phyloP scores from a whole-genome alignment of 2,329 filamentous ascomycete species.

The Fusarium redolens region DNA sequence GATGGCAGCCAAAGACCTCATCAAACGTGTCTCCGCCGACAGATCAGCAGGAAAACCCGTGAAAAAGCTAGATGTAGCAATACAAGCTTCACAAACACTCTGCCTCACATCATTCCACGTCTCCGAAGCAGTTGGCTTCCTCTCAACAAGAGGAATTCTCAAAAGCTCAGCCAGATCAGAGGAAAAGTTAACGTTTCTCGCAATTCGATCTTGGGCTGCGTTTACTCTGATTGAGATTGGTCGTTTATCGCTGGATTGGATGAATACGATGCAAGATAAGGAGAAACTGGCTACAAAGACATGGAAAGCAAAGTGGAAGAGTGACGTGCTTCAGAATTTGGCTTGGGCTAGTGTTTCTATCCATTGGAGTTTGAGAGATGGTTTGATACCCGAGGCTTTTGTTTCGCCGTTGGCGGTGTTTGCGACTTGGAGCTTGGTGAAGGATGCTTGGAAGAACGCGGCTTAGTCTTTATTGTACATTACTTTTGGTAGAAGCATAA shows the following conservation, averaged over 20 bases:
- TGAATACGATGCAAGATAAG: no score
- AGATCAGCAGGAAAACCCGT: rapidly evolving
- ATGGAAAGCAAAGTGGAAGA: background rate
- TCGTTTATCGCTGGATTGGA: background rate
- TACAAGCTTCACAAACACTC: background rate
- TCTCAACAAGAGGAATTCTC: background rate
- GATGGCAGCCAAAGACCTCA: background rate
- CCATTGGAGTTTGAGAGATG: slow-evolving; percentile 9
- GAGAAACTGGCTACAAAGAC: background rate
- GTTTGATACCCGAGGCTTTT: slow-evolving; percentile 1
- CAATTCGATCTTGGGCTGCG: slow-evolving; percentile 7
- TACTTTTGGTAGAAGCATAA: no score
- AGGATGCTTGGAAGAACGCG: background rate
- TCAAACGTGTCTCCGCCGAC: rapidly evolving
- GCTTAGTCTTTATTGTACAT: background rate
- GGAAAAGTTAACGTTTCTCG: background rate
- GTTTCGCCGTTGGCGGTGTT: slow-evolving; percentile 11
- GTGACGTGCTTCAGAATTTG: slow-evolving; percentile 8
- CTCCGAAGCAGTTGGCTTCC: background rate
- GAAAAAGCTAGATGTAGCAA: rapidly evolving
- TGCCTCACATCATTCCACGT: slow-evolving; percentile 9
- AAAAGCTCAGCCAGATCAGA: background rate
- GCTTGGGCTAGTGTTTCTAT: slow-evolving; percentile 3
- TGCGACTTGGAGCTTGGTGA: slow-evolving; percentile 8
- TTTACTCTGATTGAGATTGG: slow-evolving; percentile 5